phyloP scores from a whole-genome alignment of 371 early-diverging fungal species.

The Mortierella sp. region DNA sequence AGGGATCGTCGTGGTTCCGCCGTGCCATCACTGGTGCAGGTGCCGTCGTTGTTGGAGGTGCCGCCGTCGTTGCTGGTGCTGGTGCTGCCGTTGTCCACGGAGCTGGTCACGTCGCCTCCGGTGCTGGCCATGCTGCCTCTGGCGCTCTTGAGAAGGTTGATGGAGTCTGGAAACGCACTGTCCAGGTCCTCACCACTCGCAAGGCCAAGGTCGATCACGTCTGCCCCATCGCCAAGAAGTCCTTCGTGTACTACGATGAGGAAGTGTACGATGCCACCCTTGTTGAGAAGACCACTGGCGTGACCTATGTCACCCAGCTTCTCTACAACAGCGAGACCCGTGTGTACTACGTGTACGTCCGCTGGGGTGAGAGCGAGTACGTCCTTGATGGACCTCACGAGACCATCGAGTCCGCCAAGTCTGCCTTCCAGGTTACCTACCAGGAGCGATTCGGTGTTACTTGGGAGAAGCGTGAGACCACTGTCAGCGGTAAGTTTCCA shows the following conservation, averaged over 20 bases:
- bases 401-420: conserved; percentile 32
- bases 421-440: conserved; percentile 23
- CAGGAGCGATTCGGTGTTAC: conserved; percentile 19
- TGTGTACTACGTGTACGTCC: conserved; percentile 34
- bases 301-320: conserved; percentile 22
- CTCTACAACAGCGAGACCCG: conserved; percentile 18
- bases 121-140: too few species aligned
- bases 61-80: too few species aligned
- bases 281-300: conserved; percentile 22
- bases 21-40: conserved; percentile 1
- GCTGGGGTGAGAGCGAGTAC: conserved; percentile 15
- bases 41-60: too few species aligned
- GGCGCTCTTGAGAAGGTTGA: conserved; percentile 9
- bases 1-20: conserved; percentile 37
- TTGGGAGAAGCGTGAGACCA: conserved; percentile 29
- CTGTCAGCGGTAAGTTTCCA: conserved; percentile 15
- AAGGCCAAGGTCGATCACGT: conserved; percentile 31
- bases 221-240: conserved; percentile 28
- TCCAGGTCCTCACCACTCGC: conserved; percentile 21
- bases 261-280: conserved; percentile 32
- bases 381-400: conserved; percentile 10
- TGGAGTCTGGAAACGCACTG: conserved; percentile 17
- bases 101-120: too few species aligned
- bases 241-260: conserved; percentile 24
- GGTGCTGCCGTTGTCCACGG: too few species aligned